Base-by-base conservation (phyloP, 306 rosid genomes). In the Lathyrus tuberosus region DNA sequence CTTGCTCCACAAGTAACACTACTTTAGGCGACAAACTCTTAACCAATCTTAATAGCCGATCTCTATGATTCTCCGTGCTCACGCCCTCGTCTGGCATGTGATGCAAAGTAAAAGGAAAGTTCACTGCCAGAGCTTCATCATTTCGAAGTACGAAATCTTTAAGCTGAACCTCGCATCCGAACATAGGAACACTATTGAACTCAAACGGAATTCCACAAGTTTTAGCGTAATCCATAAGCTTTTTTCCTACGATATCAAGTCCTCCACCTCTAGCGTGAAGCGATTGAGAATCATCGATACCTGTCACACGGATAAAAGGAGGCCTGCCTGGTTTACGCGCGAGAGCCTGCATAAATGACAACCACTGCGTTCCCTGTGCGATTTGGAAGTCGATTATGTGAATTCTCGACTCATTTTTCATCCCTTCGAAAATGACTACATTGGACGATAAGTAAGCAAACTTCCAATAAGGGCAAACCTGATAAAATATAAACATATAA, bases 81-180 rank as follows among this genome's bases (percentile, higher is more conserved):
- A 94, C 99, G 37, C 99, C 91, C 86, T 94, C 99, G n/a, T 94
- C 99, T 0, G 99, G 86, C 92, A 94, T 91, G 83, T 94, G 99
- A 80, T 94, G 99, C 74, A 94, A 73, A 63, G 78, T 77, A 24
- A 70, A 94, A 1, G 99, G 96, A 64, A 91, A 91, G 54, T 83
- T 94, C 66, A 91, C 97, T 0, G 83, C 95, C 40, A 95, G 14
- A 2, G 97, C 89, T 72, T 95, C 99, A 33, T 80, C 95, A 0
- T 79, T 86, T 68, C 3, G 80, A 79, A 87, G 17, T 15, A 71
- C 69, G 2, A 95, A 91, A 64, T 76, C 77, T 43, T 79, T 76
- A 14, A 22, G 59, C 9, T 79, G 76, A 62, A 95, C 91, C 79
- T 87, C 84, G 20, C 85, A 73, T 30, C 99, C 95, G 14, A 78